Conservation (phyloP, 1,139 yeast species). For the Pichia sp. region DNA sequence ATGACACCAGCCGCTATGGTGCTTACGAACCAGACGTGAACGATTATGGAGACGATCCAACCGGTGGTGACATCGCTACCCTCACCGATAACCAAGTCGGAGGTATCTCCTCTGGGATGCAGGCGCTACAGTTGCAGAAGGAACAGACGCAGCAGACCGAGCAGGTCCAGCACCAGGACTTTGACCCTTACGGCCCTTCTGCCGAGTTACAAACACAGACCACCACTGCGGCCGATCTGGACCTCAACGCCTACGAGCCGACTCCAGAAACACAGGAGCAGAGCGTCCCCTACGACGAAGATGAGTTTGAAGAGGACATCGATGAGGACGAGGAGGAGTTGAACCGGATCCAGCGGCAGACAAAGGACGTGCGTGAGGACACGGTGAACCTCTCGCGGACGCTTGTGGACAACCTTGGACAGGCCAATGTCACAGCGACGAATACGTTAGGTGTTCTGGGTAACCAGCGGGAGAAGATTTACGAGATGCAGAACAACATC, state of each 20-base stretch:
- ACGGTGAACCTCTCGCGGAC: conserved; percentile 83
- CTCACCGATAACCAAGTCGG: conserved; percentile 6
- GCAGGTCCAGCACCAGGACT: conserved; percentile 5
- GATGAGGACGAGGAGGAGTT: conserved; percentile 82
- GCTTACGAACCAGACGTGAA: conserved; percentile 10
- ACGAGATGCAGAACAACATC: conserved; percentile 73
- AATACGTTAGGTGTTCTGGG: conserved; percentile 91
- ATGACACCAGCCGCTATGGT: background rate
- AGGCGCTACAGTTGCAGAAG: conserved; percentile 19
- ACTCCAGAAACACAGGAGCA: conserved; percentile 32
- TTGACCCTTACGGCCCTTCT: conserved; percentile 22
- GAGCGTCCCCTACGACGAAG: conserved; percentile 25
- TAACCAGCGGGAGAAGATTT: conserved; percentile 81
- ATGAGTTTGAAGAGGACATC: conserved; percentile 45
- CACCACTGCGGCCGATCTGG: conserved; percentile 20
- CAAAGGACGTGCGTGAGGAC: conserved; percentile 62
- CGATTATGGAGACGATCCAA: conserved; percentile 5
- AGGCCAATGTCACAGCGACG: conserved; percentile 87
- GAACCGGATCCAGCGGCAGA: conserved; percentile 77
- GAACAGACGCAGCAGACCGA: conserved; percentile 12
- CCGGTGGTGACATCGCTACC: conserved; percentile 5
- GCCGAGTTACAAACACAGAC: conserved; percentile 16
- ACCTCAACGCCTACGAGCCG: conserved; percentile 30
- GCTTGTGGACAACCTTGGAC: conserved; percentile 81
- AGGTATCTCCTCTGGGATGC: conserved; percentile 12